phyloP scores from a whole-genome alignment of 495 filamentous ascomycete genomes.

The Aspergillus kassunensis region DNA sequence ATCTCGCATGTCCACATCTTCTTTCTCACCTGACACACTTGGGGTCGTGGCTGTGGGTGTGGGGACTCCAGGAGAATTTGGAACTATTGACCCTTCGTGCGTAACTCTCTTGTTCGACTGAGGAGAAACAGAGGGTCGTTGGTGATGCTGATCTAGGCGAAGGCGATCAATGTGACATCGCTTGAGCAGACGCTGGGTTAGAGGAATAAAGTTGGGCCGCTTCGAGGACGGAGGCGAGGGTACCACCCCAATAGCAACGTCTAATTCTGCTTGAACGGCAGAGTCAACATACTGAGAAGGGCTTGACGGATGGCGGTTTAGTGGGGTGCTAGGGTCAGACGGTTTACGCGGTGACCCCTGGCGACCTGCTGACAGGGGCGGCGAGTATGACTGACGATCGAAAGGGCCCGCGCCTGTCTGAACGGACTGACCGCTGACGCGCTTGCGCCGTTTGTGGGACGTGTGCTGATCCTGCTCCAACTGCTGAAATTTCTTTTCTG shows the following conservation, averaged over 20 bases:
- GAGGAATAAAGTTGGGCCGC: slow-evolving; percentile 30
- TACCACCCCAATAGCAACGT: slow-evolving; percentile 28
- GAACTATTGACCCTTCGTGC: not conserved
- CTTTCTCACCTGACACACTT: slow-evolving; percentile 18
- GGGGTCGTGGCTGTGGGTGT: slow-evolving; percentile 15
- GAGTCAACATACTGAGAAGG: slow-evolving; percentile 42
- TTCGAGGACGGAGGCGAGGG: slow-evolving; percentile 12
- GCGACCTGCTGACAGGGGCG: slow-evolving; percentile 20
- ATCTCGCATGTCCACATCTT: slow-evolving; percentile 37
- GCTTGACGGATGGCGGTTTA: slow-evolving; percentile 19
- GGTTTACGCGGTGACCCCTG: slow-evolving; percentile 28
- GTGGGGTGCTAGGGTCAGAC: slow-evolving; percentile 30
- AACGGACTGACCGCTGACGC: slow-evolving; percentile 39
- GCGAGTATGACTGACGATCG: slow-evolving; percentile 28
- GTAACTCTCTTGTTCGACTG: slow-evolving; percentile 2
- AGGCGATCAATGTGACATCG: slow-evolving; percentile 42
- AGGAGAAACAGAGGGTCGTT: slow-evolving; percentile 12
- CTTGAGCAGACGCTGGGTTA: slow-evolving; percentile 41
- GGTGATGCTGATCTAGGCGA: slow-evolving; percentile 26
- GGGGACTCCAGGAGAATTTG: slow-evolving; percentile 5
- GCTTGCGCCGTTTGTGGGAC: slow-evolving; percentile 43
- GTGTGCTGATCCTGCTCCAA: slow-evolving; percentile 52
- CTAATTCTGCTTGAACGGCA: slow-evolving; percentile 43
- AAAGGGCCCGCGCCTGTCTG: slow-evolving; percentile 10
- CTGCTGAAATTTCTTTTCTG: slow-evolving; percentile 68